A percentile compares a stretch with the other conserved stretches of the same genome.
These are phyloP conservation scores for Striga hermonthica DNA, from an alignment of 305 asterid species.

Conservation along the genomic window DNA sequence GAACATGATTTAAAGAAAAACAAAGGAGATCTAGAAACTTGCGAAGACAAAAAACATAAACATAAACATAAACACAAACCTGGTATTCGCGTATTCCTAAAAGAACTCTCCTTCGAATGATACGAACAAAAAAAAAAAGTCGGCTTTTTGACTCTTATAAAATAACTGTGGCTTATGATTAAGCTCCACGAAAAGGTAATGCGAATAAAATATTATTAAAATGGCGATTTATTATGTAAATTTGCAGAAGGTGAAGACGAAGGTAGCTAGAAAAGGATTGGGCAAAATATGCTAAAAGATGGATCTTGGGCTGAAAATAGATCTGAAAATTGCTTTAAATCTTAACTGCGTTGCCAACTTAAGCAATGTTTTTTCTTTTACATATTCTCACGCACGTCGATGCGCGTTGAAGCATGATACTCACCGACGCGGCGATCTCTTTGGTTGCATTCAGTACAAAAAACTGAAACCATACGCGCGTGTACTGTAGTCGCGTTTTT, in stretches of 20 bases:
- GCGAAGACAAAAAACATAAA: constrained; percentile 14
- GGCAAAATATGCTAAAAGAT: constrained; percentile 14
- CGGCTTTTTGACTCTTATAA: constrained; percentile 20
- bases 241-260: constrained; percentile 42
- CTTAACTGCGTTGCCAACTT: constrained; percentile 3
- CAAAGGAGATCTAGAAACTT: constrained; percentile 15
- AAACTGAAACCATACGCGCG: no score
- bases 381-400: constrained; percentile 28
- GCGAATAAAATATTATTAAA: constrained; percentile 16
- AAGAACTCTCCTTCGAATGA: constrained; percentile 19
- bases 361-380: constrained; percentile 20
- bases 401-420: constrained; percentile 43
- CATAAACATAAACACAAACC: constrained; percentile 35
- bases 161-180: constrained; percentile 31
- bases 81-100: constrained; percentile 22
- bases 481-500: no score
- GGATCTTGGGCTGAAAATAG: constrained; percentile 31
- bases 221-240: constrained; percentile 39
- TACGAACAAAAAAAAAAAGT: constrained; percentile 17
- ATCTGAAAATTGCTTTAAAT: constrained; percentile 42
- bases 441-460: no score
- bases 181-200: constrained; percentile 35
- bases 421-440: no score
- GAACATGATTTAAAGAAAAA: background rate
- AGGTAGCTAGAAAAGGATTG: constrained; percentile 34